Conservation (phyloP, 75 land plant species). For the Pinus albicaulis region DNA sequence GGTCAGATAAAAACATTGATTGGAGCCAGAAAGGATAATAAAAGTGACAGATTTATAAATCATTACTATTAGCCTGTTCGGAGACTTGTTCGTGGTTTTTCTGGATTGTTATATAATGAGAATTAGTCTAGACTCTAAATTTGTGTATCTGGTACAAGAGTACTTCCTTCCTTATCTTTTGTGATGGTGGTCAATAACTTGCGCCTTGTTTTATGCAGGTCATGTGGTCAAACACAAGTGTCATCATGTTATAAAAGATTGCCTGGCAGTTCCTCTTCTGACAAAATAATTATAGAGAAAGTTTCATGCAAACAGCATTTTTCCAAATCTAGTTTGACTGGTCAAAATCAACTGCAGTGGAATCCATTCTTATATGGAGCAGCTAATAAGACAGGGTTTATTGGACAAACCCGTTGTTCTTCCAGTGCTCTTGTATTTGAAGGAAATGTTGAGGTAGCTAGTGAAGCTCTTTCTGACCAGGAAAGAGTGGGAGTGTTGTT, state of each 20-base stretch:
- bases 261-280: background rate
- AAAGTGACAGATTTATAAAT: background rate
- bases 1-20: background rate
- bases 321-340: background rate
- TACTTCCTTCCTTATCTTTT: background rate
- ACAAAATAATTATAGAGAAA: background rate
- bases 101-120: background rate
- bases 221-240: background rate
- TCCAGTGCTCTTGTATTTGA: conserved; percentile 13
- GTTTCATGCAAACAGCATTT: background rate
- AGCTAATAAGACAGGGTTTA: background rate
- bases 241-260: background rate
- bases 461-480: conserved; percentile 14
- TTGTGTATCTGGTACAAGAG: background rate
- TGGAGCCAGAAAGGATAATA: background rate
- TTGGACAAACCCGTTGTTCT: background rate
- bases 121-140: background rate
- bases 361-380: background rate
- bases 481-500: conserved; percentile 78
- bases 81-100: background rate
- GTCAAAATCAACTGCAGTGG: conserved; percentile 3
- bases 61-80: background rate
- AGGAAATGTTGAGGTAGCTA: conserved; percentile 10
- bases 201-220: background rate
- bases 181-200: background rate